Evolutionary conservation across 257 asterid species (phyloP).

Genomic region (Linderniella brevidens): DNA sequence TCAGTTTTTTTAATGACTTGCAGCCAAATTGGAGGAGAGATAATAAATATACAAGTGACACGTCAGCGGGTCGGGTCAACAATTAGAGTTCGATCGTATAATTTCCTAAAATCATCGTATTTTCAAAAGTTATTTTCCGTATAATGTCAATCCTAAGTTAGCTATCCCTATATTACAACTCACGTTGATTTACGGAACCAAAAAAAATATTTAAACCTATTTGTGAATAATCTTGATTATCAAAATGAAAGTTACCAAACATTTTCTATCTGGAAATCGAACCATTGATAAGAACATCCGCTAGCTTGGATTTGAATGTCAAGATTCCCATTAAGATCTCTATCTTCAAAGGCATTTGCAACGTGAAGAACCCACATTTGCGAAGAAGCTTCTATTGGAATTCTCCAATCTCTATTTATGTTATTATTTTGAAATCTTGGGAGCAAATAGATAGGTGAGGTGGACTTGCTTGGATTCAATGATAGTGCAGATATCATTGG

Average conservation of each 20-base stretch:
- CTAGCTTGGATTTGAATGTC: constrained; percentile 68
- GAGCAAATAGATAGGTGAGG: constrained; percentile 74
- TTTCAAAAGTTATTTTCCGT: too few relatives aligned
- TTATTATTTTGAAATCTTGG: constrained; percentile 36
- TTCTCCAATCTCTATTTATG: constrained; percentile 53
- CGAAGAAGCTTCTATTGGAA: constrained; percentile 84
- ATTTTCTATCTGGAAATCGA: constrained; percentile 94
- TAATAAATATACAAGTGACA: too few relatives aligned
- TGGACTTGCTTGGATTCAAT: constrained; percentile 72
- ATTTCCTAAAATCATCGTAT: too few relatives aligned
- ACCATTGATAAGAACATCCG: constrained; percentile 83
- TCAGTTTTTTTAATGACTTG: too few relatives aligned
- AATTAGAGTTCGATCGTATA: too few relatives aligned
- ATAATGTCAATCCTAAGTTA: too few relatives aligned
- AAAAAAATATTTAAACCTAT: too few relatives aligned
- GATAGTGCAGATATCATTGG: constrained; percentile 90
- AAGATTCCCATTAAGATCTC: constrained; percentile 23
- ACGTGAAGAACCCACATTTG: constrained; percentile 90
- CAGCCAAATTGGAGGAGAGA: too few relatives aligned
- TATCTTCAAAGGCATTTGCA: constrained; percentile 70
- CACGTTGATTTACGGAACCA: too few relatives aligned
- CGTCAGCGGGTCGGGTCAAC: too few relatives aligned
- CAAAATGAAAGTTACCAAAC: constrained; percentile 44
- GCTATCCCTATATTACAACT: too few relatives aligned
- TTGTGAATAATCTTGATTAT: too few relatives aligned